These are phyloP conservation scores for Nidularia pulvinata DNA, from an alignment of 768 basidiomycete genomes.

Conservation along the genomic window DNA sequence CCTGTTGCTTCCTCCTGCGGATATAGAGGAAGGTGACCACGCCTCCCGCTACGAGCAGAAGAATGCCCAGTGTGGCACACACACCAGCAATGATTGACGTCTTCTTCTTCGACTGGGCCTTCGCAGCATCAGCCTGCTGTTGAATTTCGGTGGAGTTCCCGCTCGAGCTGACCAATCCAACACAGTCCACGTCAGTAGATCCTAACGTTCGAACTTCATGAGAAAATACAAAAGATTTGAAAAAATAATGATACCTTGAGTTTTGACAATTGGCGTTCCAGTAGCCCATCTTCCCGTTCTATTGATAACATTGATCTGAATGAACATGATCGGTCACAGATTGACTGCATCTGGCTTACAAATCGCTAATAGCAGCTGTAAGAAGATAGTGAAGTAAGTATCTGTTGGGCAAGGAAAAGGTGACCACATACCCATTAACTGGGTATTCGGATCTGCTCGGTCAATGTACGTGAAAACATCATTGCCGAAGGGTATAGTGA, in stretches of 20 bases:
- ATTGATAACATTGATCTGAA: neutral
- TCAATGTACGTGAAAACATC: conserved; percentile 34
- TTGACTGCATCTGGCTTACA: conserved; percentile 24
- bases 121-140: conserved; percentile 2
- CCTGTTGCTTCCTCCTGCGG: conserved; percentile 4
- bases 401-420: neutral
- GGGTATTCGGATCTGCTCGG: conserved; percentile 24
- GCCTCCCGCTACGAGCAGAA: conserved; percentile 18
- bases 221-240: neutral
- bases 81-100: conserved; percentile 24
- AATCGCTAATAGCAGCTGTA: conserved; percentile 34
- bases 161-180: conserved; percentile 18
- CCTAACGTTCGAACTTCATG: conserved; percentile 8
- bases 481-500: conserved; percentile 26
- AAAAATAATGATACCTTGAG: conserved; percentile 5
- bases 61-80: conserved; percentile 21
- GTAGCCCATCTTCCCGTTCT: conserved; percentile 28
- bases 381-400: conserved; percentile 1
- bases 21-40: conserved; percentile 11
- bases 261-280: conserved; percentile 15
- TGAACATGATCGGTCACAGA: neutral
- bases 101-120: conserved; percentile 2
- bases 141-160: conserved; percentile 13
- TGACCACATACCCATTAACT: conserved; percentile 32
- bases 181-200: conserved; percentile 24